phyloP scores from a whole-genome alignment of 2,329 filamentous ascomycete species.

The Gremmenia infestans region DNA sequence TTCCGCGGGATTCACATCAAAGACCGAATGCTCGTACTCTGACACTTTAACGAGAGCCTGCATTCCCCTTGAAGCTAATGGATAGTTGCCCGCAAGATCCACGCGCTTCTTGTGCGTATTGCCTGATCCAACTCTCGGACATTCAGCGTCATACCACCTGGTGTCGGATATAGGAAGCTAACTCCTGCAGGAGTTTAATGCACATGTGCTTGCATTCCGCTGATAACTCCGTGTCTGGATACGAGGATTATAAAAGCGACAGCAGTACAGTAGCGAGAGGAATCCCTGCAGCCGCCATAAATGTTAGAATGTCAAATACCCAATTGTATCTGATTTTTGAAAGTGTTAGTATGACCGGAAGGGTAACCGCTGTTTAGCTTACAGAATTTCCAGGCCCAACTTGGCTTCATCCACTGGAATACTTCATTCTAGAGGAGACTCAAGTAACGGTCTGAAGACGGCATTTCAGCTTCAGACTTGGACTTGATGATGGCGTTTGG shows the following conservation, averaged over 20 bases:
- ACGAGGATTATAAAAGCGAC: conserved; percentile 7
- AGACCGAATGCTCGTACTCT: neutral
- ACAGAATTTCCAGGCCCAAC: conserved; percentile 11
- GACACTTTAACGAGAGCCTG: neutral
- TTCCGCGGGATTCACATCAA: neutral
- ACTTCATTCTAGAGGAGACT: neutral
- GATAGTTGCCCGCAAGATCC: conserved; percentile 10
- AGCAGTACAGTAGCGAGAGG: conserved; percentile 12
- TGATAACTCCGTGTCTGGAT: conserved; percentile 3
- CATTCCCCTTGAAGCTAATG: neutral
- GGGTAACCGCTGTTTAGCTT: conserved; percentile 2
- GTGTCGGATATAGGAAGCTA: conserved; percentile 13
- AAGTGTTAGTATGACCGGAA: conserved; percentile 28
- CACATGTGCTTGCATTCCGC: conserved; percentile 8
- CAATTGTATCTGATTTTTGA: conserved; percentile 30
- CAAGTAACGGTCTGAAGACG: neutral
- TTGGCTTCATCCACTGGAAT: too few relatives aligned
- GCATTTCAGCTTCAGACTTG: neutral
- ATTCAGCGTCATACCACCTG: conserved; percentile 1
- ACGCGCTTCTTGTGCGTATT: conserved; percentile 5
- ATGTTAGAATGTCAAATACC: conserved; percentile 12
- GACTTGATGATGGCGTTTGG: neutral
- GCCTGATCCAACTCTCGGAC: conserved; percentile 11
- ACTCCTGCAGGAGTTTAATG: conserved; percentile 11
- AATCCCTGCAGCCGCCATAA: conserved; percentile 7